Evolutionary conservation across 2,329 filamentous ascomycete species (phyloP).

Genomic region (Aspergillus neotritici): DNA sequence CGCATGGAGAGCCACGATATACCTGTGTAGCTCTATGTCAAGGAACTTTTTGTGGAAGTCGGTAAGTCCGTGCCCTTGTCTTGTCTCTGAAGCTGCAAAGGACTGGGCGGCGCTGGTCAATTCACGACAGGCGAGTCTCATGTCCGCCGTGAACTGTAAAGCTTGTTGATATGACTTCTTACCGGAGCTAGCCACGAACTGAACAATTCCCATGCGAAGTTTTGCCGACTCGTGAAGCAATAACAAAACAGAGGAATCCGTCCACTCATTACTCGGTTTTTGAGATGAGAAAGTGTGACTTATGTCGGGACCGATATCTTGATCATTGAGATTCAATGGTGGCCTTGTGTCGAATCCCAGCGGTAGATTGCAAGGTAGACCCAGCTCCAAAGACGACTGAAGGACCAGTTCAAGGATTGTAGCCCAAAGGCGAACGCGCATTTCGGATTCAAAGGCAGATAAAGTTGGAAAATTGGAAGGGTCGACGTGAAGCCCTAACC

Average conservation of each 20-base stretch:
- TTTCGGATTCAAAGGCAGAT: constrained; percentile 11
- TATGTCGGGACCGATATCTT: constrained; percentile 17
- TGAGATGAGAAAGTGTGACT: constrained; percentile 3
- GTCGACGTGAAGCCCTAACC: constrained; percentile 27
- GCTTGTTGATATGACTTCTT: constrained; percentile 13
- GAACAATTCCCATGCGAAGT: constrained; percentile 6
- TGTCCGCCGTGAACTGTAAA: constrained; percentile 10
- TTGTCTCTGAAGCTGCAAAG: no score
- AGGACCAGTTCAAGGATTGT: constrained; percentile 15
- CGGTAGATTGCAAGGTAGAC: constrained; percentile 5
- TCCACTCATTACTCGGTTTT: constrained; percentile 11
- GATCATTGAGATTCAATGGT: constrained; percentile 24
- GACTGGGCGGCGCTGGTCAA: not conserved
- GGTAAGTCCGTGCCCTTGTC: not conserved
- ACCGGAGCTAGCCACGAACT: constrained; percentile 3
- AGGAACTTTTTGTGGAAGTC: constrained; percentile 9
- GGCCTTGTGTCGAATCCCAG: constrained; percentile 3
- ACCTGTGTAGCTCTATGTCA: constrained; percentile 13
- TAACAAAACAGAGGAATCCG: constrained; percentile 20
- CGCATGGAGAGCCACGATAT: constrained; percentile 13
- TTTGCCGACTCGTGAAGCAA: constrained; percentile 8
- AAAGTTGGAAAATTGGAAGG: constrained; percentile 18
- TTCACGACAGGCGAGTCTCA: constrained; percentile 10
- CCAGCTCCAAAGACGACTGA: constrained; percentile 13
- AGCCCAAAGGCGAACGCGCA: constrained; percentile 13